These are phyloP conservation scores for Tubosaeta sp. DNA, from an alignment of 768 basidiomycete species.

Conservation along the genomic window DNA sequence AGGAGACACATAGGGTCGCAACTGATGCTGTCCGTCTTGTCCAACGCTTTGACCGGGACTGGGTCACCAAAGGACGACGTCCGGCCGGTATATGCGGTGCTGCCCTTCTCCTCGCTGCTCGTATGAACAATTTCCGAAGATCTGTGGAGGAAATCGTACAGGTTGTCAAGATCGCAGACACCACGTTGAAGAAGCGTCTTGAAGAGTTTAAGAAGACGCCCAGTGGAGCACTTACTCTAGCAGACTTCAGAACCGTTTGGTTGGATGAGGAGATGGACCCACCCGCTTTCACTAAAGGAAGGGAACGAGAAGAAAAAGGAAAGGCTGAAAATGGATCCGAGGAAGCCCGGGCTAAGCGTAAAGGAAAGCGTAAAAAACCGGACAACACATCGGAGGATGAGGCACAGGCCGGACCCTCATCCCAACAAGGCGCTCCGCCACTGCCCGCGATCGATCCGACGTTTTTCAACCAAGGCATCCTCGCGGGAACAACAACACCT, in stretches of 20 bases:
- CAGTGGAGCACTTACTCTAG: conserved; percentile 78
- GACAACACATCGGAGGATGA: conserved; percentile 36
- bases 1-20: conserved; percentile 88
- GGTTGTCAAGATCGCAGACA: conserved; percentile 98
- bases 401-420: conserved; percentile 7
- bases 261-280: conserved; percentile 90
- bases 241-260: conserved; percentile 89
- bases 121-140: conserved; percentile 97
- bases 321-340: conserved; percentile 33
- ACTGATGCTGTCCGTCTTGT: conserved; percentile 92
- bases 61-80: conserved; percentile 94
- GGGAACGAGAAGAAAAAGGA: conserved; percentile 59
- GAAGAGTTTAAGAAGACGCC: conserved; percentile 93
- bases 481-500: conserved; percentile 46
- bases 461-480: conserved; percentile 63
- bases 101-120: conserved; percentile 87
- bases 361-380: conserved; percentile 38
- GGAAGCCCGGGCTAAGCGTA: conserved; percentile 25
- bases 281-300: conserved; percentile 79
- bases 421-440: conserved; percentile 18
- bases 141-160: conserved; percentile 96
- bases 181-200: conserved; percentile 86
- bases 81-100: conserved; percentile 98
- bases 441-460: conserved; percentile 47
- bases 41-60: conserved; percentile 90